Evolutionary conservation across 345 rosid species (phyloP).

Genomic region (Salix dunnii): DNA sequence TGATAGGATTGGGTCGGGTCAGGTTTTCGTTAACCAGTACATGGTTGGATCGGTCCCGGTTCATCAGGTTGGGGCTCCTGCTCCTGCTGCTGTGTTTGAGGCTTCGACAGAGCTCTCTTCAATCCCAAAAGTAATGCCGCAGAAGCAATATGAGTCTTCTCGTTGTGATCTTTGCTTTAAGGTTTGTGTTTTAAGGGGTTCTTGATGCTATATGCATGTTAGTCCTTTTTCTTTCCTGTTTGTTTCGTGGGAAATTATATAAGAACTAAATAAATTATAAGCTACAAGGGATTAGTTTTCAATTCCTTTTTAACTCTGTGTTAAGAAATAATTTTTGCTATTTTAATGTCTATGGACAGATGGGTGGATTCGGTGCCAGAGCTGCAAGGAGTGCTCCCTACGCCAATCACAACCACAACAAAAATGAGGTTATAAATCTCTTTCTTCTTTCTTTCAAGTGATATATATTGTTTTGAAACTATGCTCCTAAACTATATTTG

Average conservation of each 20-base stretch:
- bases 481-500: background rate
- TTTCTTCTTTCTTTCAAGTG: background rate
- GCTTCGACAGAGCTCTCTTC: slow-evolving; percentile 80
- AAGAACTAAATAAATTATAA: background rate
- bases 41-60: slow-evolving; percentile 23
- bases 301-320: background rate
- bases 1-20: slow-evolving; percentile 37
- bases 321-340: background rate
- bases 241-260: slow-evolving; percentile 8
- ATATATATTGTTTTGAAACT: background rate
- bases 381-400: slow-evolving; percentile 21
- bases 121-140: slow-evolving; percentile 55
- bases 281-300: background rate
- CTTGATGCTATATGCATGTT: background rate
- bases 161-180: slow-evolving; percentile 48
- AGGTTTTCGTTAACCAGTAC: slow-evolving; percentile 26
- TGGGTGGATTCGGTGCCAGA: slow-evolving; percentile 18
- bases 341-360: slow-evolving; percentile 7
- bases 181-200: slow-evolving; percentile 31
- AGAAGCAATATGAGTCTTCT: slow-evolving; percentile 18
- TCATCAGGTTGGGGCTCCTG: slow-evolving; percentile 2
- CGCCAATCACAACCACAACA: slow-evolving; percentile 13
- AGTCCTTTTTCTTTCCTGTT: slow-evolving; percentile 1
- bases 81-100: slow-evolving; percentile 6
- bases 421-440: slow-evolving; percentile 20